Evolutionary conservation across 345 rosid species (phyloP).

Genomic region (Populus euphratica): DNA sequence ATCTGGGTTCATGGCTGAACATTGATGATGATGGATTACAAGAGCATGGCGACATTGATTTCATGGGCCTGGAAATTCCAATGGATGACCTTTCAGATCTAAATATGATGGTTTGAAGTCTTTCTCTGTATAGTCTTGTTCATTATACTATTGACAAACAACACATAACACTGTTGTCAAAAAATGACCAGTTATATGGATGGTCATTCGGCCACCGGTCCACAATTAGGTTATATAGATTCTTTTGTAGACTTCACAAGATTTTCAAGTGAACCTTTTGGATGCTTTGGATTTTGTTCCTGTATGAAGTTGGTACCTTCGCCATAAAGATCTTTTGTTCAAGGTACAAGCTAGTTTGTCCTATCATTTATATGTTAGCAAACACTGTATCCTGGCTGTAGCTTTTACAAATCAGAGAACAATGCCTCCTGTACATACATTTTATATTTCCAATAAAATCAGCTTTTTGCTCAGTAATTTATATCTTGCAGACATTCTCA

Average conservation of each 20-base stretch:
- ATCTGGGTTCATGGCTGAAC: constrained; percentile 89
- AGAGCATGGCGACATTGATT: constrained; percentile 78
- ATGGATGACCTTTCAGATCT: constrained; percentile 98
- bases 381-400: constrained; percentile 49
- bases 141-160: constrained; percentile 68
- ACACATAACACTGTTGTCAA: constrained; percentile 43
- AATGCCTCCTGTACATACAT: constrained; percentile 78
- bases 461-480: constrained; percentile 36
- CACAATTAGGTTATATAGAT: constrained; percentile 68
- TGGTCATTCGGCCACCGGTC: constrained; percentile 45
- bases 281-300: constrained; percentile 43
- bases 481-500: constrained; percentile 5
- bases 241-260: constrained; percentile 54
- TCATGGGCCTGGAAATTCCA: constrained; percentile 95
- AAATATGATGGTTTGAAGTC: constrained; percentile 90
- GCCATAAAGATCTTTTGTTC: constrained; percentile 58
- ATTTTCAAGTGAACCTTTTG: constrained; percentile 49
- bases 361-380: constrained; percentile 48
- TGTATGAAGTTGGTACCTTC: constrained; percentile 50
- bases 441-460: constrained; percentile 59
- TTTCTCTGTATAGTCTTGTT: constrained; percentile 72
- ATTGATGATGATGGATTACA: constrained; percentile 88
- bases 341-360: constrained; percentile 44
- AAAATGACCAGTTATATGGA: constrained; percentile 53
- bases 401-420: constrained; percentile 55